Conservation (phyloP, 2,329 filamentous ascomycete species). For the Aplosporella prunicola region DNA sequence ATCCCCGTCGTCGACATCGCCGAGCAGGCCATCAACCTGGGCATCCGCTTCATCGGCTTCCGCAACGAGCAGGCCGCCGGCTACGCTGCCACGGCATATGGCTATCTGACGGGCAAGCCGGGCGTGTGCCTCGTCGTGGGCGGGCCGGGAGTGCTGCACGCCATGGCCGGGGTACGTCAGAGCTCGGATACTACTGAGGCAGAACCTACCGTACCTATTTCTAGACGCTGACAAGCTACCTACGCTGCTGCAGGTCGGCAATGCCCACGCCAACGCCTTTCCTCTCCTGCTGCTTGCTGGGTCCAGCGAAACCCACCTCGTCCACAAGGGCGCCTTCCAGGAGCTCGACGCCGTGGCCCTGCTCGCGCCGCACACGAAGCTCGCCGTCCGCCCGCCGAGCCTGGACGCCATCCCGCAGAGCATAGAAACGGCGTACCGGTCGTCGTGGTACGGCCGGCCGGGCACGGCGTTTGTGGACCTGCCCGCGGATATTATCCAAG, state of each 20-base stretch:
- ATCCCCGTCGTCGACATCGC: constrained; percentile 49
- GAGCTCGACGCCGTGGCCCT: constrained; percentile 48
- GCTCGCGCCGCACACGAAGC: constrained; percentile 44
- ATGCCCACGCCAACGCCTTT: constrained; percentile 45
- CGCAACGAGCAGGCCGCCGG: constrained; percentile 50
- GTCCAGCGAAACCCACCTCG: constrained; percentile 42
- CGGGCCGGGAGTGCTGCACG: constrained; percentile 49
- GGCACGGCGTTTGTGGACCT: constrained; percentile 47
- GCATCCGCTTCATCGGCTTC: constrained; percentile 50
- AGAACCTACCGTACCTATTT: constrained; percentile 17
- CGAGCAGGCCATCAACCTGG: constrained; percentile 47
- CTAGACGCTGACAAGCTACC: constrained; percentile 2
- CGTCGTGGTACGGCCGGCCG: constrained; percentile 45
- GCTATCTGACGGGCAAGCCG: constrained; percentile 47
- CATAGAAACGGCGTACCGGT: constrained; percentile 43
- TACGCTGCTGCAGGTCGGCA: constrained; percentile 32
- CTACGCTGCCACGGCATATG: constrained; percentile 51
- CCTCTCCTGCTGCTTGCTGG: constrained; percentile 47
- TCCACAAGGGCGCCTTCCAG: constrained; percentile 48
- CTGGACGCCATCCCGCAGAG: constrained; percentile 38
- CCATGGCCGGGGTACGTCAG: constrained; percentile 43
- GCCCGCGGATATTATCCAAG: constrained; percentile 47
- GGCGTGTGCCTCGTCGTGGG: constrained; percentile 51
- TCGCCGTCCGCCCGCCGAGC: constrained; percentile 36
- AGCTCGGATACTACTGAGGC: constrained; percentile 1